Conservation (phyloP, 2,329 filamentous ascomycete genomes). For the Septoria linicola region DNA sequence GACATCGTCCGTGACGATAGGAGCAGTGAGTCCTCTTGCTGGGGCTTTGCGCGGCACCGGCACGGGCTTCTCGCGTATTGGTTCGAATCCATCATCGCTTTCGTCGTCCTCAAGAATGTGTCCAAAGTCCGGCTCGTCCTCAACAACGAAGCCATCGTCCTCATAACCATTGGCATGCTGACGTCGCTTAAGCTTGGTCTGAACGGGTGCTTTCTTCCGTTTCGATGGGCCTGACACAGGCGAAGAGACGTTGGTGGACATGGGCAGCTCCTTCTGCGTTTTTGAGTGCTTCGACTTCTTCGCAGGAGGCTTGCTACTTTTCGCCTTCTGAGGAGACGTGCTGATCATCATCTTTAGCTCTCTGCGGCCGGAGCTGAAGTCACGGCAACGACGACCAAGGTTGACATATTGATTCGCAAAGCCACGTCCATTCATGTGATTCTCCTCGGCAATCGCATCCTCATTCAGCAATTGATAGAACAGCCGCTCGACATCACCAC, state of each 20-base stretch:
- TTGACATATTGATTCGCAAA: slow-evolving; percentile 74
- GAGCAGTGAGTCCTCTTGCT: slow-evolving; percentile 51
- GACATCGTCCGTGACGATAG: slow-evolving; percentile 58
- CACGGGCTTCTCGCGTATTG: slow-evolving; percentile 35
- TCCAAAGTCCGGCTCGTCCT: slow-evolving; percentile 34
- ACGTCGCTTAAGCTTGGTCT: slow-evolving; percentile 31
- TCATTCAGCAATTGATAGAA: slow-evolving; percentile 74
- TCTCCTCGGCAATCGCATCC: slow-evolving; percentile 67
- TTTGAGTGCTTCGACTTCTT: slow-evolving; percentile 39
- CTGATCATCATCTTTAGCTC: slow-evolving; percentile 56
- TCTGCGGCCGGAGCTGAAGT: slow-evolving; percentile 48
- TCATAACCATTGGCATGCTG: slow-evolving; percentile 38
- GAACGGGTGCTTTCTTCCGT: slow-evolving; percentile 34
- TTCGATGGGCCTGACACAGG: slow-evolving; percentile 54
- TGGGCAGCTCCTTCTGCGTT: slow-evolving; percentile 50
- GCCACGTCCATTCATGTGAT: slow-evolving; percentile 45
- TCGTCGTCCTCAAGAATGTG: slow-evolving; percentile 43
- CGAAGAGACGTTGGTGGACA: slow-evolving; percentile 68
- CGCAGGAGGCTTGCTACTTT: slow-evolving; percentile 36
- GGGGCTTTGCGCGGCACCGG: slow-evolving; percentile 40
- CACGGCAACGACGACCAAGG: slow-evolving; percentile 46
- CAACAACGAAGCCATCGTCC: slow-evolving; percentile 40
- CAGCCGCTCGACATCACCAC: slow-evolving; percentile 78
- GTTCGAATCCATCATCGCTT: slow-evolving; percentile 47
- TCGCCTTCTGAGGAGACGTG: slow-evolving; percentile 29